Conservation (phyloP, 208 protist genomes). For the Leishmania tarentolae region DNA sequence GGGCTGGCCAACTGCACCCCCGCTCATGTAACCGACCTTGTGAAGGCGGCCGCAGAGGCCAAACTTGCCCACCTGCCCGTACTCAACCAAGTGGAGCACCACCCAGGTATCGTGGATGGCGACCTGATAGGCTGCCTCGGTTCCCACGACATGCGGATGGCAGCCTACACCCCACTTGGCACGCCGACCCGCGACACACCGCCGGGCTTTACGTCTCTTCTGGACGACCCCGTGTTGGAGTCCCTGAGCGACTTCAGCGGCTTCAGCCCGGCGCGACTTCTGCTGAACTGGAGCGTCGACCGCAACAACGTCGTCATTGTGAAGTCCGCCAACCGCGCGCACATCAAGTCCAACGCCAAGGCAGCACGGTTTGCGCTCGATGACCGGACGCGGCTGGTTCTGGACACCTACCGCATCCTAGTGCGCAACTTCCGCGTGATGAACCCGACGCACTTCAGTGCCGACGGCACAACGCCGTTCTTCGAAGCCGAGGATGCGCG, state of each 20-base stretch:
- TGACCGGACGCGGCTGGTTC: conserved; percentile 52
- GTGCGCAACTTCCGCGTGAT: conserved; percentile 63
- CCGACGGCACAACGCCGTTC: conserved; percentile 49
- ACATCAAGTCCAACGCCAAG: conserved; percentile 88
- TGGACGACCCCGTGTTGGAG: conserved; percentile 45
- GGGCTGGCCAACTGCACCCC: conserved; percentile 87
- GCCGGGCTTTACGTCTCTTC: conserved; percentile 53
- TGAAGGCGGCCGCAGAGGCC: conserved; percentile 19
- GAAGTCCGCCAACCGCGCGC: conserved; percentile 71
- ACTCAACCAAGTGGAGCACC: conserved; percentile 92
- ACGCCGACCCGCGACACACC: conserved; percentile 72
- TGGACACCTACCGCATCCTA: conserved; percentile 56
- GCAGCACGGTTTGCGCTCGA: conserved; percentile 66
- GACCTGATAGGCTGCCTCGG: conserved; percentile 53
- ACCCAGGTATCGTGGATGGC: conserved; percentile 69
- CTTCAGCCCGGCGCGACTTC: conserved; percentile 61
- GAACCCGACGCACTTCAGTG: conserved; percentile 73
- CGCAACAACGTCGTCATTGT: conserved; percentile 85
- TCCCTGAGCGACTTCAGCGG: conserved; percentile 64
- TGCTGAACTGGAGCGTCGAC: conserved; percentile 85
- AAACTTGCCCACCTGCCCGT: conserved; percentile 48
- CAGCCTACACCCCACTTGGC: conserved; percentile 88
- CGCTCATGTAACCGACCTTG: conserved; percentile 63
- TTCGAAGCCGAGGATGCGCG: conserved; percentile 43
- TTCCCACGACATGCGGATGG: conserved; percentile 71